Evolutionary conservation across 768 basidiomycete genomes (phyloP), one percentile per base, ranked within the genome.

Genomic region (Nidula microcarpa): DNA sequence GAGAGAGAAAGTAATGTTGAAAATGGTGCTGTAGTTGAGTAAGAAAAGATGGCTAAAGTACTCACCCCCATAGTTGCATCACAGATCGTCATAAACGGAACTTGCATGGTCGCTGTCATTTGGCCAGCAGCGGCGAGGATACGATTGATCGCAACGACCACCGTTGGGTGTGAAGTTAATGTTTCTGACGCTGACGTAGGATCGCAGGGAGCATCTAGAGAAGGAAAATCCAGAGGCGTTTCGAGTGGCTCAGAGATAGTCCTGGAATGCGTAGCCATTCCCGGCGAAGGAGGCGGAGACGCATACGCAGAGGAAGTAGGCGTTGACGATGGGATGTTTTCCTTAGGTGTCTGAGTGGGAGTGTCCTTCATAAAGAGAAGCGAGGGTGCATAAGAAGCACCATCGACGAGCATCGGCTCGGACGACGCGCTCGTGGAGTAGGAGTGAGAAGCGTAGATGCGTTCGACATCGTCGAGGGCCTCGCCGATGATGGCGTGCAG

Each of bases 111-210:
- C 5, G 76, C 80, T 8, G 79, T 71, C 53, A 91, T 68, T 61
- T 90, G 89, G 3, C 83, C 85, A 23, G 84, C 80, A 1, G 88
- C 87, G 33, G 87, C 81, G 34, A 89, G 77, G 44, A 89, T 85
- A 55, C 74, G 77, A 52, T 79, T 80, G 36, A 84, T 81, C 6
- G 88, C 86, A 33, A 74, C 72, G 6, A 77, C 72, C 4, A 85
- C 85, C 10, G 68, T 72, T 5, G 87, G 86, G 57, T 87, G 79
- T 32, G 81, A 66, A 0, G 81, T 81, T 47, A 88, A 74, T 35
- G 68, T 65, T 61, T 89, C 86, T 11, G 78, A 67, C 13, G 68
- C 68, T 6, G 82, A 79, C 13, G 62, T 62, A 7, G 78, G 61
- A 41, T 77, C 71, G 58, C 67, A 77, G 4, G 80, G 77, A 8